phyloP scores from a whole-genome alignment of 768 basidiomycete genomes.

The Melanogaster broomeanus region DNA sequence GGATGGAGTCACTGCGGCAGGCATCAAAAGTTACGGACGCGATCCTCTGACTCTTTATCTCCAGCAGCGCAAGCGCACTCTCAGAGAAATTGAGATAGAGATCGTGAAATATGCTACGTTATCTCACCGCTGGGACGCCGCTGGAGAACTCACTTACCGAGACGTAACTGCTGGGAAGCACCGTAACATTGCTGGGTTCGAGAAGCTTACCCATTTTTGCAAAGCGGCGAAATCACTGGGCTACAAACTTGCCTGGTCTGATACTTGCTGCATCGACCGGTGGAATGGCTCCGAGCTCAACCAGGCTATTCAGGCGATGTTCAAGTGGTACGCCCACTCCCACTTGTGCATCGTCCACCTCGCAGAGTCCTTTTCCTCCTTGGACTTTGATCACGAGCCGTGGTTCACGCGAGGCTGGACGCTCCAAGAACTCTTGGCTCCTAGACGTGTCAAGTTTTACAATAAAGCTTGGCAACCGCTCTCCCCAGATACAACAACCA shows the following conservation, averaged over 20 bases:
- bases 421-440: constrained; percentile 31
- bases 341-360: constrained; percentile 32
- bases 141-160: constrained; percentile 23
- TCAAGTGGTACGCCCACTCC: constrained; percentile 31
- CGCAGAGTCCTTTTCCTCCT: constrained; percentile 8
- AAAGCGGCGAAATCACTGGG: constrained; percentile 19
- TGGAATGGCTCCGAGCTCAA: constrained; percentile 24
- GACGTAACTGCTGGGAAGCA: constrained; percentile 10
- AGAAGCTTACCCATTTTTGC: constrained; percentile 23
- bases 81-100: constrained; percentile 16
- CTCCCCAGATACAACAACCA: neutral
- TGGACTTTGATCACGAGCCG: constrained; percentile 17
- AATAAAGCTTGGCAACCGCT: constrained; percentile 21
- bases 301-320: constrained; percentile 35
- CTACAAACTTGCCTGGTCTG: constrained; percentile 28
- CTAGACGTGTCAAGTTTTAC: constrained; percentile 27
- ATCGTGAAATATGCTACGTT: constrained; percentile 24
- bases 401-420: constrained; percentile 33
- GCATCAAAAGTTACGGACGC: neutral
- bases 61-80: constrained; percentile 7
- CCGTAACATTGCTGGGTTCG: constrained; percentile 4
- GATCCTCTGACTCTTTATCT: constrained; percentile 16
- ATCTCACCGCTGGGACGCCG: constrained; percentile 25
- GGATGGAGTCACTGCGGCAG: constrained; percentile 11
- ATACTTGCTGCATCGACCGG: constrained; percentile 34